Base-by-base conservation (phyloP, 148 eudicot genomes). In the Heliosperma pusillum region DNA sequence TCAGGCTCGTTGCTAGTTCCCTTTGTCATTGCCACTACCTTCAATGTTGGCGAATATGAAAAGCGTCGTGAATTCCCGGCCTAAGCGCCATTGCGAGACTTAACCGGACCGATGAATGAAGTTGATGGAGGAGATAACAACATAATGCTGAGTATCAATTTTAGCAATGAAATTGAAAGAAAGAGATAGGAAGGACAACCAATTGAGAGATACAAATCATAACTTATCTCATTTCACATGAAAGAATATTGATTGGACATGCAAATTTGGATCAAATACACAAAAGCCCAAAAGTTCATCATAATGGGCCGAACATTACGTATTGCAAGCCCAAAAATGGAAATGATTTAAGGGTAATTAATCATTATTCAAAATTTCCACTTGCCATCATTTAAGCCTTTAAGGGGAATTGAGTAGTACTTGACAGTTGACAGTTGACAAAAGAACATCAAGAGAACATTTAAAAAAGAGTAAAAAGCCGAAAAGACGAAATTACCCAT, bases 11-110 rank as follows among this genome's bases (percentile, higher is more conserved):
- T 57, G 60, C 83, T 77, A 68, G 78, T 74, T 8, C 85, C 85
- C 50, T 87, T 87, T 0, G 90, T 90, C 93, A 85, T 89, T 71
- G 82, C 76, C 1, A 74, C 42, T 61, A 80, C 80, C 78, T 76
- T 82, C 9, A 55, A 4, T 1, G 50, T 57, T 11, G 59, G 56
- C 1, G 75, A 29, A 15, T 52, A 44, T 24, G 72, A 69, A 22
- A 10, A 21, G 5, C 2, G 59, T 1, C 4, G 27, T 1, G 29
- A 68, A 9, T 26, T 67, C 27, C 58, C 36, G 13, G 65, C 45
- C 57, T 17, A 50, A 0, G 63, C 11, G 74, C 56, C 74, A 69
- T 68, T 68, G 69, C 25, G 47, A 20, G 15, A 9, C 19, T 68
- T 24, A 5, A 76, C 13, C 40, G 83, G 61, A 7, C 20, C 13